Evolutionary conservation across 345 rosid genomes (phyloP), one percentile per base, ranked within the genome.

Genomic region (Barbarea vulgaris): DNA sequence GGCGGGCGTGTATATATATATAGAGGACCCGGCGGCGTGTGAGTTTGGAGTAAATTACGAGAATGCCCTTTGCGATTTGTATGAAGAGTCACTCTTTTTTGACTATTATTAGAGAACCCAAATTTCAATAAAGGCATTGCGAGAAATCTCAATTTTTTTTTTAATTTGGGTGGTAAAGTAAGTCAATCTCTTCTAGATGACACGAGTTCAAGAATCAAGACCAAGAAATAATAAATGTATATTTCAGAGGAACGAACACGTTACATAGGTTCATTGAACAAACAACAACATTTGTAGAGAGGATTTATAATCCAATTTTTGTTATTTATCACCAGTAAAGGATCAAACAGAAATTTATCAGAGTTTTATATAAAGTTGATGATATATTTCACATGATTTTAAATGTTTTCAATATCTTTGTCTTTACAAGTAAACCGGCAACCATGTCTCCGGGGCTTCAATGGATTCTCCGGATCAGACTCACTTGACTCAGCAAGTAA

Each of bases 401-500:
- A 77, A 64, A 54, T 46, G 22, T 75, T 74, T 63, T 87, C 85
- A 67, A 78, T 79, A 25, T 83, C 87, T 72, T 84, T 82, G 79
- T 71, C 84, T 51, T 70, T 83, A 63, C 90, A 81, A 11, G 25
- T 25, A 46, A 81, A 89, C 34, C 84, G 83, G 71, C 96, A 89
- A 28, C 96, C 97, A 77, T 95, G 93, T 53, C 83, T 86, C 54
- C 84, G 81, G 24, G 96, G 93, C 77, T 87, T 90, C 68, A 77
- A 78, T 4, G 95, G 91, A 81, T 90, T 84, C 46, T 83, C 88
- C 5, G 82, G 79, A 17, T 83, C 96, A 0, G 93, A 83, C 67
- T 91, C 89, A 46, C 96, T 89, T 24, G 97, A 62, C 84, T 91
- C 99, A 57, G 88, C 55, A 51, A 90, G 77, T 64, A 90, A 85